Evolutionary conservation across 352 stramenopile genomes (phyloP).

Genomic region (Pythium sukuiense): DNA sequence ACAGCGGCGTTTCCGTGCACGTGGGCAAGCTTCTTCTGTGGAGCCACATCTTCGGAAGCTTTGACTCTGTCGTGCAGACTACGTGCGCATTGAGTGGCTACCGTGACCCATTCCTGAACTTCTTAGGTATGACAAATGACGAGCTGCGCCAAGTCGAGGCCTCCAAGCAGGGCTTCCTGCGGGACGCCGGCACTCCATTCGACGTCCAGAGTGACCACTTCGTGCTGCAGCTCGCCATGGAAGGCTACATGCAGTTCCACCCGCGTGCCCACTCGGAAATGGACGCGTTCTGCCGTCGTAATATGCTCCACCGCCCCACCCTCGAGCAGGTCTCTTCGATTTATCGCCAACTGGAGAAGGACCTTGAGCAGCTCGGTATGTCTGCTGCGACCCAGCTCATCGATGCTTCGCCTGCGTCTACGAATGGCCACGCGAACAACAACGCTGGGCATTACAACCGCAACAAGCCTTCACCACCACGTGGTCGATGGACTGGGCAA

Average conservation of each 20-base stretch:
- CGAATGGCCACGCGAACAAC: slow-evolving; percentile 12
- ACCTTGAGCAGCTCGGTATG: slow-evolving; percentile 57
- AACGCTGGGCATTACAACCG: slow-evolving; percentile 1
- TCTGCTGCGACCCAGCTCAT: slow-evolving; percentile 48
- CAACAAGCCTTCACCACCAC: neutral
- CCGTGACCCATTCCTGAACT: slow-evolving; percentile 75
- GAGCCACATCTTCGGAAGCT: slow-evolving; percentile 67
- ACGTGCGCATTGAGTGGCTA: slow-evolving; percentile 73
- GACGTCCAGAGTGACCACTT: slow-evolving; percentile 71
- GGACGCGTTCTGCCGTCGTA: slow-evolving; percentile 53
- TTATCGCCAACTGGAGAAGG: slow-evolving; percentile 62
- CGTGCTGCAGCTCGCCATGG: slow-evolving; percentile 62
- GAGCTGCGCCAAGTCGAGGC: slow-evolving; percentile 56
- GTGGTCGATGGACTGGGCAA: slow-evolving; percentile 20
- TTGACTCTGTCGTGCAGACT: slow-evolving; percentile 59
- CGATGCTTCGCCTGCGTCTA: slow-evolving; percentile 2
- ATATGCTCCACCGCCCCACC: slow-evolving; percentile 64
- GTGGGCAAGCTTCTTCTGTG: slow-evolving; percentile 75
- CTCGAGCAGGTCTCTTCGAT: slow-evolving; percentile 70
- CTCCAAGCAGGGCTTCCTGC: slow-evolving; percentile 56
- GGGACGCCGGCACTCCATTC: slow-evolving; percentile 38
- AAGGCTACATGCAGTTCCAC: slow-evolving; percentile 50
- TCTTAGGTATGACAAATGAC: slow-evolving; percentile 61
- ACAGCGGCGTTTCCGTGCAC: slow-evolving; percentile 60
- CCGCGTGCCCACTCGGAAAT: slow-evolving; percentile 39